phyloP scores from a whole-genome alignment of 2,329 filamentous ascomycete genomes.

The Pseudopithomyces maydicus region DNA sequence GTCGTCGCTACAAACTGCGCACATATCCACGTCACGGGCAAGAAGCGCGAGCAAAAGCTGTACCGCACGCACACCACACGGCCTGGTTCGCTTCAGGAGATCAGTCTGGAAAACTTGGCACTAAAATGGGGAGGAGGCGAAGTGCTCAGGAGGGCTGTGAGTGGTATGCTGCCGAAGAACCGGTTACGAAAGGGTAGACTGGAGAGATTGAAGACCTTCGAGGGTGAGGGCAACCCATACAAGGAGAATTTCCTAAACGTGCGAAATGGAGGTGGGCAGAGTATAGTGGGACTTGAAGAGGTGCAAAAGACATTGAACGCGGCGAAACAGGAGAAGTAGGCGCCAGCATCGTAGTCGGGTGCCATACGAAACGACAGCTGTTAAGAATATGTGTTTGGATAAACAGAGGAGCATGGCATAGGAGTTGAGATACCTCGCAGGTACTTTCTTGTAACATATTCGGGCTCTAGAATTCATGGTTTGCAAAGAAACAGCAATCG shows the following conservation, averaged over 20 bases:
- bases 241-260: constrained; percentile 83
- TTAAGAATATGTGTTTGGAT: constrained; percentile 13
- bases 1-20: constrained; percentile 92
- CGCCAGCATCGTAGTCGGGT: constrained; percentile 21
- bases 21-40: constrained; percentile 84
- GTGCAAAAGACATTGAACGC: constrained; percentile 45
- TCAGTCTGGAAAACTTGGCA: constrained; percentile 96
- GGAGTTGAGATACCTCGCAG: constrained; percentile 7
- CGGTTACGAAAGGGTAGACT: constrained; percentile 84
- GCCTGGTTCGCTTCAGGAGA: constrained; percentile 81
- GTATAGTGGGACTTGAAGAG: constrained; percentile 40
- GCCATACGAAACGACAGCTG: neutral
- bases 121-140: constrained; percentile 92
- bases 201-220: constrained; percentile 91
- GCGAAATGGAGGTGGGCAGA: constrained; percentile 46
- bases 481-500: neutral
- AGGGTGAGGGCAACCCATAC: constrained; percentile 90
- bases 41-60: constrained; percentile 90
- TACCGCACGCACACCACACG: constrained; percentile 96
- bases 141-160: constrained; percentile 87
- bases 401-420: constrained; percentile 9
- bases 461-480: neutral
- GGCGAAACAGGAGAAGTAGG: constrained; percentile 21
- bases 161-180: constrained; percentile 98
- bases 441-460: constrained; percentile 12